Evolutionary conservation across 139 green algal species (phyloP).

Genomic region (Chlamydomonas sp.): DNA sequence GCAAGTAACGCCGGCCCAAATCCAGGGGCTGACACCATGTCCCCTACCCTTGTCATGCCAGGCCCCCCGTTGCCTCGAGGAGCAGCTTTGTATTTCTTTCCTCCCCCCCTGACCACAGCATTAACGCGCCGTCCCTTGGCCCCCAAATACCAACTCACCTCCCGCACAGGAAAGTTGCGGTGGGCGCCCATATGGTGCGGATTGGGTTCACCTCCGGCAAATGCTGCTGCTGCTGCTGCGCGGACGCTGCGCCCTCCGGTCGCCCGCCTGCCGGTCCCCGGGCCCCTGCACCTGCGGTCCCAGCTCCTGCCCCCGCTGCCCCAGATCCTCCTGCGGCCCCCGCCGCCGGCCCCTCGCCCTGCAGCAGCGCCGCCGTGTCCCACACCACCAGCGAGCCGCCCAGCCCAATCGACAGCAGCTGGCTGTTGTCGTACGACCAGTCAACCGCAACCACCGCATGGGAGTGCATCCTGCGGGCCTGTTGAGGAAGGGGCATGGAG

Average conservation of each 20-base stretch:
- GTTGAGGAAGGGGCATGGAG: neutral
- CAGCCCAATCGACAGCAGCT: constrained; percentile 33
- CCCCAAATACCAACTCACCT: neutral
- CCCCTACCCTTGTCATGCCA: too few relatives aligned
- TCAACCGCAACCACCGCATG: constrained; percentile 21
- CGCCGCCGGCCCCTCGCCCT: neutral
- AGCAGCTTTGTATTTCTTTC: too few relatives aligned
- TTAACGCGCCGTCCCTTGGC: neutral
- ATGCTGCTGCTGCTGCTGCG: neutral
- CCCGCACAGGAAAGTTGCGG: constrained; percentile 23
- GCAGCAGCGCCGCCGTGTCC: constrained; percentile 4
- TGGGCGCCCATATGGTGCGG: constrained; percentile 1
- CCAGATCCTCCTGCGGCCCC: neutral
- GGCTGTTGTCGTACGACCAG: constrained; percentile 56
- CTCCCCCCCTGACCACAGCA: too few relatives aligned
- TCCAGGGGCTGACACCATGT: too few relatives aligned
- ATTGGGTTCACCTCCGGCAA: neutral
- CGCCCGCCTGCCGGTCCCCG: too few relatives aligned
- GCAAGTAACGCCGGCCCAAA: too few relatives aligned
- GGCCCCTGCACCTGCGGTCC: too few relatives aligned
- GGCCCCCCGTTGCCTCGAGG: too few relatives aligned
- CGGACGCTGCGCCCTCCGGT: too few relatives aligned
- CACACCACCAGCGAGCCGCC: constrained; percentile 47
- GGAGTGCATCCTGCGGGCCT: constrained; percentile 34
- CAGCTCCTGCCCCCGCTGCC: neutral